Percentiles rank a stretch among this genome's conserved stretches.
These are phyloP conservation scores for Fusarium coicis DNA, from an alignment of 2,329 filamentous ascomycete genomes.

Conservation along the genomic window DNA sequence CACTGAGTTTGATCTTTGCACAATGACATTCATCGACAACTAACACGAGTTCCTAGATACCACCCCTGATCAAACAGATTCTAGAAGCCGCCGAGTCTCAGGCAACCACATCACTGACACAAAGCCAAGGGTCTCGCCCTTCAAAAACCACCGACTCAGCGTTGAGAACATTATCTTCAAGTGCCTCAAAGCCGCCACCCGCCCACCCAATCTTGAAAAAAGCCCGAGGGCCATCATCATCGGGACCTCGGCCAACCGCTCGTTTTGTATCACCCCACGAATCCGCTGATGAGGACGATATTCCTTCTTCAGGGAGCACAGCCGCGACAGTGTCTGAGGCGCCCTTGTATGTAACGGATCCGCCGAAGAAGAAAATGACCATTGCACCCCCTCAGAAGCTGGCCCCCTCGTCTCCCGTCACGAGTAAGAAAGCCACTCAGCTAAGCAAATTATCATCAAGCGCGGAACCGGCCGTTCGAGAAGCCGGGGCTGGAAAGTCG, in stretches of 20 bases:
- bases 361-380: constrained; percentile 45
- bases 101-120: constrained; percentile 22
- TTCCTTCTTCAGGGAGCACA: constrained; percentile 56
- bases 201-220: constrained; percentile 71
- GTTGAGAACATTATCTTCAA: constrained; percentile 51
- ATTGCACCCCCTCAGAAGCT: constrained; percentile 51
- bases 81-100: constrained; percentile 40
- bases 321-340: constrained; percentile 47
- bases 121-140: constrained; percentile 24
- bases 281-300: constrained; percentile 57
- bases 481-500: constrained; percentile 40
- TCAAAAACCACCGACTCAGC: constrained; percentile 38
- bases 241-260: constrained; percentile 67
- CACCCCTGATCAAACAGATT: constrained; percentile 45
- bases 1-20: constrained; percentile 3
- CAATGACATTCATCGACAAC: constrained; percentile 11
- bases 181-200: constrained; percentile 57
- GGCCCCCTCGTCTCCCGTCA: constrained; percentile 55
- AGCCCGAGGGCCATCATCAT: constrained; percentile 62
- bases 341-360: constrained; percentile 41
- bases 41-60: constrained; percentile 39
- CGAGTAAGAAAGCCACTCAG: constrained; percentile 59
- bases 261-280: constrained; percentile 68
- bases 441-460: constrained; percentile 51
- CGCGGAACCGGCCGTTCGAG: constrained; percentile 48